Evolutionary conservation across 495 filamentous ascomycete genomes (phyloP).

Genomic region (Neurospora hispaniola): DNA sequence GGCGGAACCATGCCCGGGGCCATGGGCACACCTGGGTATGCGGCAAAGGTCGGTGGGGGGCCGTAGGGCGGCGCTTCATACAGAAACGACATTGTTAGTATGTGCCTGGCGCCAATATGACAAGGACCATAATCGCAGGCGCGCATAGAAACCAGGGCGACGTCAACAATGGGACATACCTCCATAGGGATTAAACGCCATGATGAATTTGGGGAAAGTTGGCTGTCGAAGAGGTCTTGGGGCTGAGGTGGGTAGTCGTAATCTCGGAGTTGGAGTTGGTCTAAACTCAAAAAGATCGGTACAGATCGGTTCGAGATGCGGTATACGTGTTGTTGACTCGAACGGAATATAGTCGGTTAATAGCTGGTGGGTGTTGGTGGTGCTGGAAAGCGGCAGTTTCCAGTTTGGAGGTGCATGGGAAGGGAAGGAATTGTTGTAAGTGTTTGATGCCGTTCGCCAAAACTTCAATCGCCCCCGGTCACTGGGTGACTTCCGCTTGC

Average conservation of each 20-base stretch:
- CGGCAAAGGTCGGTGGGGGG: constrained; percentile 58
- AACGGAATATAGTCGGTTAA: background rate
- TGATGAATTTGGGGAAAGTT: constrained; percentile 14
- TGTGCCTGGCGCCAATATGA: background rate
- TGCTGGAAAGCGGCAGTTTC: background rate
- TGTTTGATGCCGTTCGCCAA: constrained; percentile 3
- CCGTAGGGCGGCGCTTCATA: constrained; percentile 47
- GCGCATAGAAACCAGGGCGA: background rate
- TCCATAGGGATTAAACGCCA: constrained; percentile 74
- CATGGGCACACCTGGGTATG: constrained; percentile 54
- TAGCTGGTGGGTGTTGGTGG: background rate
- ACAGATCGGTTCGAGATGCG: background rate
- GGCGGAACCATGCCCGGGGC: constrained; percentile 62
- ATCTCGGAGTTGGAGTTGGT: background rate
- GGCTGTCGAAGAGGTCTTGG: background rate
- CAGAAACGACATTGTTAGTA: constrained; percentile 4
- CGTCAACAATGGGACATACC: constrained; percentile 35
- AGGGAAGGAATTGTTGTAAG: background rate
- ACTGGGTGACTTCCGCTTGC: background rate
- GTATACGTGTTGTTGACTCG: background rate
- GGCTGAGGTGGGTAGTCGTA: background rate
- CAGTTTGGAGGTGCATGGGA: background rate
- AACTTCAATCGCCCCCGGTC: constrained; percentile 4
- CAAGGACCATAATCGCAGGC: background rate
- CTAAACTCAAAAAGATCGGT: background rate